Conservation (phyloP, 768 basidiomycete genomes). For the Lyophyllum shimeji region DNA sequence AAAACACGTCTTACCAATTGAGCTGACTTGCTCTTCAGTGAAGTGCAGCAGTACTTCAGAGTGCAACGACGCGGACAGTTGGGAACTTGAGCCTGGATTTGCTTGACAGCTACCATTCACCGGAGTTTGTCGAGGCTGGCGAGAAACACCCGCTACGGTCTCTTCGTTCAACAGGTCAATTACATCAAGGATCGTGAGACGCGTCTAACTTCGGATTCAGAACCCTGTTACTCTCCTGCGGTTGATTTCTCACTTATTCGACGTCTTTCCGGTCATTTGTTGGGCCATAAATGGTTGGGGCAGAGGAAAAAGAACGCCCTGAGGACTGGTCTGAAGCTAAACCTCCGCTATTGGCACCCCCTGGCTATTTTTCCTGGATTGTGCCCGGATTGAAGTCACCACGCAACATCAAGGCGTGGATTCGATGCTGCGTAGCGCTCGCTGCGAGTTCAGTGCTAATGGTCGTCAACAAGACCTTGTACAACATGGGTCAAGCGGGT, state of each 20-base stretch:
- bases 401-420: conserved; percentile 39
- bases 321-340: not conserved
- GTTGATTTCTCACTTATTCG: not conserved
- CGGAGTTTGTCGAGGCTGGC: not conserved
- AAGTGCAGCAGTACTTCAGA: too few relatives aligned
- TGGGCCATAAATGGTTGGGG: conserved; percentile 11
- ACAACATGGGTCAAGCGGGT: conserved; percentile 39
- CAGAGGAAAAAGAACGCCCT: conserved; percentile 2
- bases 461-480: conserved; percentile 29
- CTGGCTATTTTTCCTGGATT: conserved; percentile 32
- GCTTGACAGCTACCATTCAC: too few relatives aligned
- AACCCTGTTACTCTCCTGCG: not conserved
- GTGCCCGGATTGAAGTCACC: conserved; percentile 29
- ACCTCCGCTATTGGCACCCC: not conserved
- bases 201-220: not conserved
- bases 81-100: too few relatives aligned
- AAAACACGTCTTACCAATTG: too few relatives aligned
- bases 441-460: conserved; percentile 33
- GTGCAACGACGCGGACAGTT: too few relatives aligned
- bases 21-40: too few relatives aligned
- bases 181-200: not conserved
- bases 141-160: not conserved
- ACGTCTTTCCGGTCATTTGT: not conserved
- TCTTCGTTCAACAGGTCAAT: not conserved
- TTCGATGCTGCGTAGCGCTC: conserved; percentile 35